Evolutionary conservation across 2,329 filamentous ascomycete species (phyloP), one percentile per base, ranked within the genome.

Genomic region (Sclerotinia glacialis): DNA sequence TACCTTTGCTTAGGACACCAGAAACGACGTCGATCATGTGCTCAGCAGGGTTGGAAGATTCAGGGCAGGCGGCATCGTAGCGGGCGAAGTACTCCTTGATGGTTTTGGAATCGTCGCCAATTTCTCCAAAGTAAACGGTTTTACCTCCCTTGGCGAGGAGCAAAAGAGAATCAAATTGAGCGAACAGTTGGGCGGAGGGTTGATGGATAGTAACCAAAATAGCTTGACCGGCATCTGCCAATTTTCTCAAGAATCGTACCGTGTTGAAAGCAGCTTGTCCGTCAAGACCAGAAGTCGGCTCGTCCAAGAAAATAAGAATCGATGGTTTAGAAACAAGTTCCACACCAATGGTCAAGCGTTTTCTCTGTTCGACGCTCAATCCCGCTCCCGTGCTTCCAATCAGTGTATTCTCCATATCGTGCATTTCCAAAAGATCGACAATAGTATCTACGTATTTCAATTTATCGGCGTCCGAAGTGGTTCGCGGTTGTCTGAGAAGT

Each of bases 361-460:
- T 88, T 7, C 85, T 80, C 72, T 88, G 85, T 68, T 88, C 85
- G 2, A 87, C 83, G 56, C 86, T 86, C 11, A 88, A 78, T 11
- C 85, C 86, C 64, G 83, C 83, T 0, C 86, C 87, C 0, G 86
- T 84, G 0, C 85, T 80, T 69, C 88, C 88, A 37, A 90, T 86
- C 3, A 89, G 81, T 0, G 86, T 86, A 54, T 89, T 84, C 16
- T 86, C 85, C 67, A 88, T 89, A 64, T 89, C 86, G 37, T 83
- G 78, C 86, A 90, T 89, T 74, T 86, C 83, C 31, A 90, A 80
- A 80, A 90, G 85, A 44, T 74, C 69, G 28, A 76, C 65, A 28
- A 97, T 91, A 74, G 96, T 90, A 60, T 95, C 88, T n/a, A 97
- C 93, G 71, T 97, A 74, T 83, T 85, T 89, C 5, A 93, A 79